A percentile compares a stretch with the other conserved stretches of the same genome.
Conservation (phyloP, 2,329 filamentous ascomycete genomes). For the Chrysosporium queenslandicum region DNA sequence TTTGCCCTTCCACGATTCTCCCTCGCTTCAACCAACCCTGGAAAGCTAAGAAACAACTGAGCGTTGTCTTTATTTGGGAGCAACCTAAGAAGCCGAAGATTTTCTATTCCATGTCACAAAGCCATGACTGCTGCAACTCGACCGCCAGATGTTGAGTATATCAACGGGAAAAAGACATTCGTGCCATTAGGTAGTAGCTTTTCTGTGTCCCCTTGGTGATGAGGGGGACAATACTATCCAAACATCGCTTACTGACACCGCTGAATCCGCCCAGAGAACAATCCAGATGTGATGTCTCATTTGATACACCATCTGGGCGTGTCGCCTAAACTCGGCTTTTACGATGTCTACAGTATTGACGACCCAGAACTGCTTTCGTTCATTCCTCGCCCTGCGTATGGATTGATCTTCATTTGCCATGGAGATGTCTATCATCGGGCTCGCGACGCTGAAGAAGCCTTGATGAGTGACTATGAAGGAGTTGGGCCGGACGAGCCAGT, state of each 20-base stretch:
- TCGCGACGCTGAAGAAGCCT: conserved; percentile 36
- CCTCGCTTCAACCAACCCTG: too few relatives aligned
- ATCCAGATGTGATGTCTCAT: conserved; percentile 45
- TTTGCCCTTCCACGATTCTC: too few relatives aligned
- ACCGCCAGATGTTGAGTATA: conserved; percentile 14
- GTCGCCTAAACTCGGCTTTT: conserved; percentile 39
- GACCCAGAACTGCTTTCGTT: conserved; percentile 42
- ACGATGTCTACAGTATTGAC: conserved; percentile 46
- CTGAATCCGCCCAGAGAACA: conserved; percentile 40
- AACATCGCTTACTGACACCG: conserved; percentile 9
- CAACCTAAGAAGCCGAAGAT: not conserved
- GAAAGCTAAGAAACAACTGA: too few relatives aligned
- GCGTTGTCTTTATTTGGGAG: not conserved
- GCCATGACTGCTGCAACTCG: conserved; percentile 11
- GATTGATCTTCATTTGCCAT: conserved; percentile 44
- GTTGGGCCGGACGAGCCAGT: conserved; percentile 43
- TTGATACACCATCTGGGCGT: conserved; percentile 44
- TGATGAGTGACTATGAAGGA: conserved; percentile 37
- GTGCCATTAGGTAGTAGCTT: conserved; percentile 24
- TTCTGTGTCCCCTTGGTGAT: not conserved
- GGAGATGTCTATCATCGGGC: conserved; percentile 32
- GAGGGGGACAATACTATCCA: not conserved
- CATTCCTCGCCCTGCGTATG: conserved; percentile 45
- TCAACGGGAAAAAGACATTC: conserved; percentile 27
- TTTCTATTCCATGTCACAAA: not conserved